Evolutionary conservation across 208 protist genomes (phyloP).

Genomic region (Wallacemonas sp.): DNA sequence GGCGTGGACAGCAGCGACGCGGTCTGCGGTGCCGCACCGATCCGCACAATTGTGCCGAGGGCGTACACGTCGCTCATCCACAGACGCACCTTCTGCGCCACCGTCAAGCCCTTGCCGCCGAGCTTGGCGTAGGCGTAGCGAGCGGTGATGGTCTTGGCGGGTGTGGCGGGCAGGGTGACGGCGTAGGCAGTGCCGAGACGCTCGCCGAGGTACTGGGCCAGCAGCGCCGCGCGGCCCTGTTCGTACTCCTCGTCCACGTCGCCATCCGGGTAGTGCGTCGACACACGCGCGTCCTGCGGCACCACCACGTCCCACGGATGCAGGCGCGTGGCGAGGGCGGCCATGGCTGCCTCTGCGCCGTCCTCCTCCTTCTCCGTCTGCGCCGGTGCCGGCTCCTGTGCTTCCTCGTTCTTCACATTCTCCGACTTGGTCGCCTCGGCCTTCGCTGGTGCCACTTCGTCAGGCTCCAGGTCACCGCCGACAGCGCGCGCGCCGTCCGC

Average conservation of each 20-base stretch:
- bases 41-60: conserved; percentile 48
- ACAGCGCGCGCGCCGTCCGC: conserved; percentile 15
- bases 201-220: conserved; percentile 65
- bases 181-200: conserved; percentile 42
- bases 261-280: conserved; percentile 22
- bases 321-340: background rate
- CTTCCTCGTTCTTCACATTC: background rate
- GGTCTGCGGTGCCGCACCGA: conserved; percentile 17
- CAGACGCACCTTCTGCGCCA: conserved; percentile 79
- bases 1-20: no score
- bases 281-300: conserved; percentile 67
- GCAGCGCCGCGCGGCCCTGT: conserved; percentile 35
- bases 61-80: conserved; percentile 91
- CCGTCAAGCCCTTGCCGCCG: conserved; percentile 29
- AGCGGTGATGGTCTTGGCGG: conserved; percentile 27
- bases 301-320: conserved; percentile 69
- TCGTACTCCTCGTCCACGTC: conserved; percentile 57
- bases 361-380: background rate
- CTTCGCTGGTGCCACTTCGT: no score
- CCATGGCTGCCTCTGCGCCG: no score
- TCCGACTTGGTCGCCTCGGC: background rate
- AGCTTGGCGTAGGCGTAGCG: conserved; percentile 43
- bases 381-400: background rate
- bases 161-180: conserved; percentile 40
- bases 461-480: no score